Base-by-base conservation (phyloP, 2,329 filamentous ascomycete genomes). In the Aspergillaceae sp. region DNA sequence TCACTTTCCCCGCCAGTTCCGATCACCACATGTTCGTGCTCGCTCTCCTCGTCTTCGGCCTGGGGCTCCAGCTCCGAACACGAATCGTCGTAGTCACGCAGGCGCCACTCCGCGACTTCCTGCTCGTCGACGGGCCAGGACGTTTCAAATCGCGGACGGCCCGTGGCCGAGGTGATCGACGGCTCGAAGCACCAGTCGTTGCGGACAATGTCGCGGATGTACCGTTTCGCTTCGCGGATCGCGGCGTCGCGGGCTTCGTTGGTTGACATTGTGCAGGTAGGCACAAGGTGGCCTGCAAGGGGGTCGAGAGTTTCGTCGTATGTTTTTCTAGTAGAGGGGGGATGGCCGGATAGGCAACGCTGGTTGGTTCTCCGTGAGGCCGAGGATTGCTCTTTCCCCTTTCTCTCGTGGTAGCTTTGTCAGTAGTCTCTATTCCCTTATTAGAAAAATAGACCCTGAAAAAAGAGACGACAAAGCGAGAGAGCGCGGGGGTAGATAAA, bases 121-220 rank as follows among this genome's bases (percentile, higher is more conserved):
- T 58, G 59, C 37, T 58, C 51, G 27, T 56, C 54, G 41, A 42
- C 45, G 29, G 48, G 49, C 10, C 55, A 47, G 30, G 55, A 52
- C 7, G 59, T 51, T 11, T 53, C 47, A 30, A 56, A 46, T 40
- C 52, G 49, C 7, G 49, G 45, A 34, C 51, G 48, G 27, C 55
- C 54, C 4, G 53, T 35, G 40, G 52, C 51, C 6, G 54, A 43
- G 1, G 56, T 56, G 32, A 19, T 19, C 19, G 19, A 19, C 19
- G 56, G 50, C 5, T 65, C 57, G 45, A 63, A 70, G 36, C 57
- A 54, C 70, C 70, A 73, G 58, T 72, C 69, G 48, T 67, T 64
- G 28, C 68, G 65, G 27, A 71, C 60, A 11, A 67, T 58, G 19
- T 66, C 58, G 40, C 62, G 65, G 42, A 72, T 57, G 42, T 69